These are phyloP conservation scores for Croton laevigatus DNA, from an alignment of 441 rosid genomes.

Conservation along the genomic window DNA sequence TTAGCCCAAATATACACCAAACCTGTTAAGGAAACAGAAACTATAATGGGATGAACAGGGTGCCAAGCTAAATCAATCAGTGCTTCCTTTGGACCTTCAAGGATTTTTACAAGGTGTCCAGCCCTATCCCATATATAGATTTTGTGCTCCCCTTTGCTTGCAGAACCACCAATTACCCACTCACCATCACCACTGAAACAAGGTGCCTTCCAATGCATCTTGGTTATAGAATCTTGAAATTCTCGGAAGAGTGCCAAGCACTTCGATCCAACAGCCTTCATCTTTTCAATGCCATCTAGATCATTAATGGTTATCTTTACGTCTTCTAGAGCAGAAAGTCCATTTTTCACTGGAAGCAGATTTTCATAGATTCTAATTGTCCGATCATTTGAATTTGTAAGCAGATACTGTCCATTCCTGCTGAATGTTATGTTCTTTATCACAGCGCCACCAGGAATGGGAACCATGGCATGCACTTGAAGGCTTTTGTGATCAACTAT, in stretches of 20 bases:
- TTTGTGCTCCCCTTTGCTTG: slow-evolving; percentile 98
- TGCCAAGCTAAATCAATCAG: slow-evolving; percentile 97
- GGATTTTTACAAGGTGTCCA: slow-evolving; percentile 93
- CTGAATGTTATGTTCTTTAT: slow-evolving; percentile 83
- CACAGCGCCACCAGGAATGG: slow-evolving; percentile 64
- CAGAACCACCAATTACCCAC: slow-evolving; percentile 95
- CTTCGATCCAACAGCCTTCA: slow-evolving; percentile 74
- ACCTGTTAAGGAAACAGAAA: slow-evolving; percentile 89
- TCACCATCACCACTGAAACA: slow-evolving; percentile 98
- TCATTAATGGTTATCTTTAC: slow-evolving; percentile 45
- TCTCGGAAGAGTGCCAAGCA: slow-evolving; percentile 82
- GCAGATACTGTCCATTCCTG: slow-evolving; percentile 85
- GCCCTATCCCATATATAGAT: slow-evolving; percentile 97
- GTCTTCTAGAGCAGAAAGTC: slow-evolving; percentile 47
- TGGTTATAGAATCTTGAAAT: slow-evolving; percentile 92
- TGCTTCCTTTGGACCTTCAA: slow-evolving; percentile 98
- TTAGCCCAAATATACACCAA: slow-evolving; percentile 96
- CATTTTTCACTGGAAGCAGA: slow-evolving; percentile 76
- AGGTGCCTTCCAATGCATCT: slow-evolving; percentile 98
- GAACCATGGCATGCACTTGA: slow-evolving; percentile 62
- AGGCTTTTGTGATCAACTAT: slow-evolving; percentile 65
- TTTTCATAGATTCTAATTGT: slow-evolving; percentile 87
- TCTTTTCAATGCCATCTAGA: slow-evolving; percentile 59
- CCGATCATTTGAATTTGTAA: slow-evolving; percentile 92
- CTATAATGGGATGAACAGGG: slow-evolving; percentile 93